These are phyloP conservation scores for Pyrus hybrid DNA, from an alignment of 331 rosid genomes.

Conservation along the genomic window DNA sequence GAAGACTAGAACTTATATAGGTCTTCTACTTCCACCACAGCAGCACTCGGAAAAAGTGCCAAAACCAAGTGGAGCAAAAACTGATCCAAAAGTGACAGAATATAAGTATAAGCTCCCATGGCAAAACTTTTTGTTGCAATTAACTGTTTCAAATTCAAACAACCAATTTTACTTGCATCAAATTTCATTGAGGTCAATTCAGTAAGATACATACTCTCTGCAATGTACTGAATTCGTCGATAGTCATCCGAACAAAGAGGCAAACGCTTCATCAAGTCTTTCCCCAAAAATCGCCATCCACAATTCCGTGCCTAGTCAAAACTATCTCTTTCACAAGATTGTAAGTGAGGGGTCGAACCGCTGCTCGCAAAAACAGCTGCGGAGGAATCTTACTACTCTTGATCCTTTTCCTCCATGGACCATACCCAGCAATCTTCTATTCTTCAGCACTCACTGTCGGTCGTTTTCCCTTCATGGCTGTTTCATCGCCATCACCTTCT, in stretches of 20 bases:
- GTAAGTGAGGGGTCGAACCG: slow-evolving; percentile 63
- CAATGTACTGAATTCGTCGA: neutral
- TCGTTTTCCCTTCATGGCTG: slow-evolving; percentile 58
- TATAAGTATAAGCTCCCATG: neutral
- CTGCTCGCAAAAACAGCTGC: slow-evolving; percentile 66
- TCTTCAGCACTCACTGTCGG: slow-evolving; percentile 64
- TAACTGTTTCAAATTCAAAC: neutral
- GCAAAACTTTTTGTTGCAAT: neutral
- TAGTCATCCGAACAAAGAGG: neutral
- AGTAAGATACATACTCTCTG: too few relatives aligned
- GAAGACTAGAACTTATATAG: too few relatives aligned
- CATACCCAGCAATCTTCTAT: slow-evolving; percentile 66
- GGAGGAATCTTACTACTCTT: slow-evolving; percentile 78
- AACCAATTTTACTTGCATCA: neutral
- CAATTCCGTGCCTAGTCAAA: slow-evolving; percentile 77
- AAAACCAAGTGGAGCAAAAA: neutral
- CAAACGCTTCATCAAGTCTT: neutral
- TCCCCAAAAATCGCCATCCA: slow-evolving; percentile 77
- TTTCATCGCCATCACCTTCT: slow-evolving; percentile 52
- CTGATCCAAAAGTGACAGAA: neutral
- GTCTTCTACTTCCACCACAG: too few relatives aligned
- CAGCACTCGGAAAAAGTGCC: too few relatives aligned
- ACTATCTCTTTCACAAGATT: slow-evolving; percentile 89
- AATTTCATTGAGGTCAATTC: neutral
- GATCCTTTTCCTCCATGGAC: slow-evolving; percentile 72